These are phyloP conservation scores for Leucocoprinus leucothites DNA, from an alignment of 768 basidiomycete species.

Conservation along the genomic window DNA sequence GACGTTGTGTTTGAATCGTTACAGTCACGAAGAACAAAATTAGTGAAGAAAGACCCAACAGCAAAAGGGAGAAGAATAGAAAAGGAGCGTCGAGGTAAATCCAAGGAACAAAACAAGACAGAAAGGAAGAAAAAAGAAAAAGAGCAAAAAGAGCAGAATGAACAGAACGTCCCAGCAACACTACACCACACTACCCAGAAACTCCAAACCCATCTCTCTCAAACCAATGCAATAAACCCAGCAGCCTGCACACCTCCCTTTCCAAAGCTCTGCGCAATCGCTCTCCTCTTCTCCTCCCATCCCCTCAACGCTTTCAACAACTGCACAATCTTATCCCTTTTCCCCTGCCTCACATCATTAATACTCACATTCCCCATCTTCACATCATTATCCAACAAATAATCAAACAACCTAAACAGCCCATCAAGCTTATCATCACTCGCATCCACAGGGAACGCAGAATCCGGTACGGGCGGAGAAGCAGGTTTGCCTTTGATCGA, in stretches of 20 bases:
- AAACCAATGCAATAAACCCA: constrained; percentile 29
- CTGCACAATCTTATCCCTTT: constrained; percentile 77
- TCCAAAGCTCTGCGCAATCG: constrained; percentile 52
- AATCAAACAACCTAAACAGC: constrained; percentile 87
- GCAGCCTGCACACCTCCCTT: constrained; percentile 33
- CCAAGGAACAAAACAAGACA: background rate
- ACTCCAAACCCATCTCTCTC: background rate
- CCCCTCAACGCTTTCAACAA: constrained; percentile 70
- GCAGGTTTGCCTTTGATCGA: constrained; percentile 64
- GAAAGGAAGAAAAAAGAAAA: too few species aligned
- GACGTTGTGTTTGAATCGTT: background rate
- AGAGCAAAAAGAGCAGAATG: too few species aligned
- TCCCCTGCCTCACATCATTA: constrained; percentile 86
- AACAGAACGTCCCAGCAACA: too few species aligned
- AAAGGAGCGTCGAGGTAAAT: background rate
- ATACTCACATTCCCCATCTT: constrained; percentile 91
- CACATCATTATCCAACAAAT: constrained; percentile 87
- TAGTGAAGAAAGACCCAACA: background rate
- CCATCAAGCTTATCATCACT: constrained; percentile 84
- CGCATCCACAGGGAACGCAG: constrained; percentile 66
- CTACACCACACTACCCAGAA: background rate
- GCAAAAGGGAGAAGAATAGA: too few species aligned
- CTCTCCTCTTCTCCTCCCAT: constrained; percentile 77
- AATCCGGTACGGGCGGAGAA: constrained; percentile 72
- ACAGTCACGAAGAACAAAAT: background rate